A percentile compares a stretch with the other conserved stretches of the same genome.
phyloP scores from a whole-genome alignment of 139 green algal species.

The Chlorella sorokiniana region DNA sequence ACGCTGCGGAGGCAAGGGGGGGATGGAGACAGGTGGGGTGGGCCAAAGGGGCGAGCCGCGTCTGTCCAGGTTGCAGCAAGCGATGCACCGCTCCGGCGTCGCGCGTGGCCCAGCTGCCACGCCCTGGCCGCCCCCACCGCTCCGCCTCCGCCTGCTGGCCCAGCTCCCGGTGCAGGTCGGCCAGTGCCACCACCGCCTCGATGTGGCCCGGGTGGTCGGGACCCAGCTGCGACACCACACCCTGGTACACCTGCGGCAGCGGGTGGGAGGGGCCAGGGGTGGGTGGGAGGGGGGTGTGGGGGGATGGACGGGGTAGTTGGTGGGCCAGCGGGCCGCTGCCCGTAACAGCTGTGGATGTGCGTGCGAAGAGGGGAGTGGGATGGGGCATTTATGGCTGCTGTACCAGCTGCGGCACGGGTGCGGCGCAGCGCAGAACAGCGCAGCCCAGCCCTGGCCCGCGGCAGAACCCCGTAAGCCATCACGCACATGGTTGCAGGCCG shows the following conservation, averaged over 20 bases:
- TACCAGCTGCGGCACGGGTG: too few relatives aligned
- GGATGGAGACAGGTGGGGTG: neutral
- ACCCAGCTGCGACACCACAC: constrained; percentile 22
- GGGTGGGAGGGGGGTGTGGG: neutral
- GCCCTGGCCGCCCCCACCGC: neutral
- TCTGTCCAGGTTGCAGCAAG: too few relatives aligned
- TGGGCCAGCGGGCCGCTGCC: too few relatives aligned
- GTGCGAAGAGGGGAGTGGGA: neutral
- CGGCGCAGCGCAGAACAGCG: too few relatives aligned
- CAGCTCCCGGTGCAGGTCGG: constrained; percentile 85
- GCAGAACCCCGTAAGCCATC: too few relatives aligned
- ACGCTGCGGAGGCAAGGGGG: constrained; percentile 6
- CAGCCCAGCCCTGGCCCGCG: too few relatives aligned
- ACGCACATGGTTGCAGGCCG: neutral
- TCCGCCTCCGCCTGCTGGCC: constrained; percentile 64
- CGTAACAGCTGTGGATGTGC: neutral
- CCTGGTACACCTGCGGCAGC: constrained; percentile 19
- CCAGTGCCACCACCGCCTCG: constrained; percentile 74
- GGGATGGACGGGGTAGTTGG: neutral
- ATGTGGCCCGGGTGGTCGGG: constrained; percentile 53
- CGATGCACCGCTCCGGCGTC: too few relatives aligned
- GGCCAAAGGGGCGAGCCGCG: too few relatives aligned
- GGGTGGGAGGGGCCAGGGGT: too few relatives aligned
- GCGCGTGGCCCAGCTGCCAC: too few relatives aligned
- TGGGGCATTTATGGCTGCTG: too few relatives aligned